These are phyloP conservation scores for Inosperma sp. DNA, from an alignment of 768 basidiomycete species.

Conservation along the genomic window DNA sequence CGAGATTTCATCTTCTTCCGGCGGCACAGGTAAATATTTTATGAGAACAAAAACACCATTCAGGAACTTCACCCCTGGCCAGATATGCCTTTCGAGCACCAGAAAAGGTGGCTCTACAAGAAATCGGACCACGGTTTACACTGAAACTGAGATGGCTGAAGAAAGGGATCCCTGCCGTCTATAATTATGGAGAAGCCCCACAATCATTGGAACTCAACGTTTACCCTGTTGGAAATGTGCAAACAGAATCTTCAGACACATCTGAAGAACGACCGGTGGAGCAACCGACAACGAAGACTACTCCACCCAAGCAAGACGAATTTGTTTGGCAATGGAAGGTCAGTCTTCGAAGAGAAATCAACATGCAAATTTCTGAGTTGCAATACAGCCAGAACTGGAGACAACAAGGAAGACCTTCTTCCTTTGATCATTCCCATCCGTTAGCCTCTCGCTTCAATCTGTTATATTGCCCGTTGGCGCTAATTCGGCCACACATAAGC, in stretches of 20 bases:
- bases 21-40: constrained; percentile 69
- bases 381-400: constrained; percentile 81
- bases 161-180: constrained; percentile 82
- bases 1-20: constrained; percentile 98
- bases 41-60: background rate
- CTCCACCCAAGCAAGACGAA: constrained; percentile 69
- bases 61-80: constrained; percentile 2
- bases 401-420: constrained; percentile 89
- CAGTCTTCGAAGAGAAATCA: constrained; percentile 20
- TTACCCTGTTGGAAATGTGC: constrained; percentile 29
- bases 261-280: constrained; percentile 18
- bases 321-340: constrained; percentile 92
- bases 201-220: constrained; percentile 21
- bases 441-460: background rate
- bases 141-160: constrained; percentile 87
- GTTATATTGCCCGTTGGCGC: background rate
- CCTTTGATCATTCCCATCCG: constrained; percentile 40
- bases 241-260: constrained; percentile 23
- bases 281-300: constrained; percentile 28
- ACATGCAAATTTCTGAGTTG: constrained; percentile 9
- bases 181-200: constrained; percentile 59
- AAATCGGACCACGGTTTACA: constrained; percentile 97
- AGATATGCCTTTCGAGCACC: constrained; percentile 91
- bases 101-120: constrained; percentile 89
- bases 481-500: no score